Evolutionary conservation across 2,329 filamentous ascomycete genomes (phyloP).

Genomic region (Exophiala lecanii-corni): DNA sequence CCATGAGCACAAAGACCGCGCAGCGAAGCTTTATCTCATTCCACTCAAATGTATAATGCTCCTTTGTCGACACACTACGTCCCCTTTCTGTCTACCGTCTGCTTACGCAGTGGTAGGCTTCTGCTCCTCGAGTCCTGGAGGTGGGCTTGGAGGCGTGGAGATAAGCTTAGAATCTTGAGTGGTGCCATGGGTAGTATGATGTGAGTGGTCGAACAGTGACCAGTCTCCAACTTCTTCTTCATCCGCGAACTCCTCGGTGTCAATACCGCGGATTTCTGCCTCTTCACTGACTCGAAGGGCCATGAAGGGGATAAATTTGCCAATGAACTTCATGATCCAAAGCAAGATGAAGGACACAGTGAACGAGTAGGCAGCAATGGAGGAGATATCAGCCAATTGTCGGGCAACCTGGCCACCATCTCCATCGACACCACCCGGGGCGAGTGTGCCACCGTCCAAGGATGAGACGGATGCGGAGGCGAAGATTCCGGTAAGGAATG

Average conservation of each 20-base stretch:
- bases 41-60: too few species aligned
- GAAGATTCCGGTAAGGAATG: slow-evolving; percentile 55
- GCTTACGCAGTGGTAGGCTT: slow-evolving; percentile 1
- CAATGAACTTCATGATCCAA: slow-evolving; percentile 42
- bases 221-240: slow-evolving; percentile 55
- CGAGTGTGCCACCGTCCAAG: slow-evolving; percentile 46
- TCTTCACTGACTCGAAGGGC: slow-evolving; percentile 51
- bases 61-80: too few species aligned
- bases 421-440: slow-evolving; percentile 48
- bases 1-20: too few species aligned
- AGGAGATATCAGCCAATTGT: slow-evolving; percentile 52
- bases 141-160: slow-evolving; percentile 1
- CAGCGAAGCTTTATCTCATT: too few species aligned
- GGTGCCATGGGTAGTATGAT: neutral
- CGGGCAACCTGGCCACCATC: slow-evolving; percentile 53
- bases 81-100: too few species aligned
- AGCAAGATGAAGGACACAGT: slow-evolving; percentile 48
- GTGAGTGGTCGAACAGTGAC: slow-evolving; percentile 32
- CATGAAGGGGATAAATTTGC: slow-evolving; percentile 47
- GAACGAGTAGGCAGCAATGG: slow-evolving; percentile 51
- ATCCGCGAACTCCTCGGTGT: slow-evolving; percentile 51
- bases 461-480: slow-evolving; percentile 38
- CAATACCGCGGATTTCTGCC: slow-evolving; percentile 51
- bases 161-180: neutral
- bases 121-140: neutral